Base-by-base conservation (phyloP, 305 asterid species). In the Nicotiana rustica region DNA sequence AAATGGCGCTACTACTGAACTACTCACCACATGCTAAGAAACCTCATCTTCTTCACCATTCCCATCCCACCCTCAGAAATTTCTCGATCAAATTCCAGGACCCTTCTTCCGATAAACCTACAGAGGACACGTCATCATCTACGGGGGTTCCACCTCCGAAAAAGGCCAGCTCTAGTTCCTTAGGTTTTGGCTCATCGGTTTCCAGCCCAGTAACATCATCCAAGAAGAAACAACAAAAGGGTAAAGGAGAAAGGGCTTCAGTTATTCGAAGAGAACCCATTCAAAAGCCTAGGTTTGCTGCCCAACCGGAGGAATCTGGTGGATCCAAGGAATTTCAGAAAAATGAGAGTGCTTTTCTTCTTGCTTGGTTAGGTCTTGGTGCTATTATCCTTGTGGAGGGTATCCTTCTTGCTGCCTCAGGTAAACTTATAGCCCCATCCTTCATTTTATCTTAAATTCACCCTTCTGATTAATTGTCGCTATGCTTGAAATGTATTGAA, bases 341-440 rank as follows among this genome's bases (percentile, higher is more conserved):
- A 91, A 92, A 85, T 65, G 99, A 94, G 91, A 90, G 89, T 68
- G 97, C 98, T 60, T 96, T 96, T 88, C 85, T 94, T 86, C 94
- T 96, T 67, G 90, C 97, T 90, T 96, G 99, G 99, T 85, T 92
- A 65, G 99, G 96, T 15, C 94, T 95, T 70, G 99, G 97, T 61
- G 92, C 85, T 10, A 82, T 93, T 77, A 93, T 96, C 82, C 90
- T 96, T 65, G 60, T 90, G 15, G 83, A 94, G 89, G 98, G 98
- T 29, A 84, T 94, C 79, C 88, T 89, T 84, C 97, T 96, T 87
- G 89, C 99, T 67, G 97, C 97, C 38, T 96, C 99, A 81, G 99
- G 98, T 95, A 68, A 66, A 8, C 13, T 2, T 35, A 44, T 31
- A 5, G 19, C 31, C 10, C 19, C 49, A 41, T 12, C 52, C 25